Conservation (phyloP, 176 grass and related monocot genomes). For the Areca catechu region DNA sequence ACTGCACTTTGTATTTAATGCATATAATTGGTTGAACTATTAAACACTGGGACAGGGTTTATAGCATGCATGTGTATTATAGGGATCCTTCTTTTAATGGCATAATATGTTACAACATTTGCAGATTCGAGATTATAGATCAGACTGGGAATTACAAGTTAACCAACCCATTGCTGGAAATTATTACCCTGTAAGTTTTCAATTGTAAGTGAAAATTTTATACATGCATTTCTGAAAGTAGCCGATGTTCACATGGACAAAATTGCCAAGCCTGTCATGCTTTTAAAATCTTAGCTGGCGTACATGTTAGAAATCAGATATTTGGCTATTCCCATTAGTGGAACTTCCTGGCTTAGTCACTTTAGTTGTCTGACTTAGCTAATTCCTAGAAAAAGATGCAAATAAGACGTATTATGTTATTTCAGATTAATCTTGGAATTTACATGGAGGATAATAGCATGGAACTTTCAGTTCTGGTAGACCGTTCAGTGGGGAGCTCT, state of each 20-base stretch:
- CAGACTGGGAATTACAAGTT: conserved; percentile 78
- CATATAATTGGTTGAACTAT: no score
- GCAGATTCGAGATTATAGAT: conserved; percentile 86
- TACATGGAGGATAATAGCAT: conserved; percentile 83
- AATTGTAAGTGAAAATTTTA: background rate
- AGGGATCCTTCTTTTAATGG: background rate
- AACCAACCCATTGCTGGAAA: conserved; percentile 90
- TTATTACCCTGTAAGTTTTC: conserved; percentile 83
- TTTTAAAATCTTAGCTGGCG: no score
- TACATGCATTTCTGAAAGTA: no score
- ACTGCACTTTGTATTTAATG: no score
- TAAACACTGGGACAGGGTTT: no score
- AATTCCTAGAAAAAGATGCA: background rate
- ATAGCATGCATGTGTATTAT: background rate
- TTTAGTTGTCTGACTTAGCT: background rate
- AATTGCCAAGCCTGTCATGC: no score
- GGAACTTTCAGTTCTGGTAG: conserved; percentile 73
- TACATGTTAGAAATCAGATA: no score
- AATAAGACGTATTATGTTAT: background rate
- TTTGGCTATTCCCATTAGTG: no score
- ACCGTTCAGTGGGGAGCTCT: conserved; percentile 76
- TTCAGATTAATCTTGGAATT: conserved; percentile 88
- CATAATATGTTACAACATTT: conserved; percentile 18
- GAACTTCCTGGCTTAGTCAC: no score
- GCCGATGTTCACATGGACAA: no score